Evolutionary conservation across 305 asterid species (phyloP).

Genomic region (Nicotiana rustica): DNA sequence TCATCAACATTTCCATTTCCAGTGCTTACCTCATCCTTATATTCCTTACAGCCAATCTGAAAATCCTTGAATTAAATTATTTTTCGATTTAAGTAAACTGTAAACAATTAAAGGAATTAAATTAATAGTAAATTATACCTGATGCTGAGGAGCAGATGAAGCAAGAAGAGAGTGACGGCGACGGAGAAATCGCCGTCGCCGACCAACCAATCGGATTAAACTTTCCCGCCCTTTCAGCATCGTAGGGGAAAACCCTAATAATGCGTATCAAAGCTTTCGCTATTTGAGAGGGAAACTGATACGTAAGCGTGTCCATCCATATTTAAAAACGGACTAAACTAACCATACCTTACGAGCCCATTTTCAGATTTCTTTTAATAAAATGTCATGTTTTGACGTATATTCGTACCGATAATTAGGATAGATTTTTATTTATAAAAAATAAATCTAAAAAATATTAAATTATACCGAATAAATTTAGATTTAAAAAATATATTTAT

Average conservation of each 20-base stretch:
- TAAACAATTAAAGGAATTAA: slow-evolving; percentile 20
- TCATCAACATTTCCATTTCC: slow-evolving; percentile 32
- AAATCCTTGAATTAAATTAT: slow-evolving; percentile 35
- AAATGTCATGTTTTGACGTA: too few relatives aligned
- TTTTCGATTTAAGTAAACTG: slow-evolving; percentile 41
- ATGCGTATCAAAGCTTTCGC: neutral
- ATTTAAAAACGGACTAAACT: too few relatives aligned
- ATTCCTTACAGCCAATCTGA: slow-evolving; percentile 32
- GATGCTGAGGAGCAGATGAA: slow-evolving; percentile 40
- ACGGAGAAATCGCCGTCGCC: slow-evolving; percentile 79
- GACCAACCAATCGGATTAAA: slow-evolving; percentile 73
- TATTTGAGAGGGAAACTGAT: too few relatives aligned
- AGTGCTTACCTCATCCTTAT: slow-evolving; percentile 35
- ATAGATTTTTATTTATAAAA: too few relatives aligned
- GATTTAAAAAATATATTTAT: too few relatives aligned
- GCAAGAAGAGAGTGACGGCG: slow-evolving; percentile 57
- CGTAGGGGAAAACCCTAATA: slow-evolving; percentile 26
- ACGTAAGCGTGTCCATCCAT: too few relatives aligned
- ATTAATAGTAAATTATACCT: neutral
- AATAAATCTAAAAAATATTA: too few relatives aligned
- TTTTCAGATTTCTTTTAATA: too few relatives aligned
- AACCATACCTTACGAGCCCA: too few relatives aligned
- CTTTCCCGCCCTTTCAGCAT: slow-evolving; percentile 88
- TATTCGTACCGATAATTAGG: too few relatives aligned
- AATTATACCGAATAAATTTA: too few relatives aligned